phyloP scores from a whole-genome alignment of 805 yeast species.

The Ogataea sp. region DNA sequence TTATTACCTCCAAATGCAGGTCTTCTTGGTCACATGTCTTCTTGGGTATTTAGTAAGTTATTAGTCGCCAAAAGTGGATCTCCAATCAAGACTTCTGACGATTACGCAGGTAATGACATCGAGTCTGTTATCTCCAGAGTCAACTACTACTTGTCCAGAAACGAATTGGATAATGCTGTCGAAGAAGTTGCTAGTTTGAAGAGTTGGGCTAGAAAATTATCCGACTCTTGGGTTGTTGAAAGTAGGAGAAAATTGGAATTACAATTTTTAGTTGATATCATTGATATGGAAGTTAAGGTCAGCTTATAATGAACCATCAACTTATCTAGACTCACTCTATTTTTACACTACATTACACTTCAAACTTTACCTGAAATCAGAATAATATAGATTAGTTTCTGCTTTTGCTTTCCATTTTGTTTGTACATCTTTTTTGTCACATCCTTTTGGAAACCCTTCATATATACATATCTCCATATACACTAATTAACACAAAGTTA shows the following conservation, averaged over 20 bases:
- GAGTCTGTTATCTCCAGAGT: slow-evolving; percentile 88
- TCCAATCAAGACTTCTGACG: slow-evolving; percentile 31
- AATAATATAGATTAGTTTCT: too few species aligned
- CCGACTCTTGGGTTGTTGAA: slow-evolving; percentile 86
- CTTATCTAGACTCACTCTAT: too few species aligned
- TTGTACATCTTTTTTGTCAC: too few species aligned
- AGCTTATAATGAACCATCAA: slow-evolving; percentile 11
- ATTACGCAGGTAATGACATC: slow-evolving; percentile 58
- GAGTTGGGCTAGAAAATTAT: slow-evolving; percentile 89
- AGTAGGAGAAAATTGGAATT: slow-evolving; percentile 86
- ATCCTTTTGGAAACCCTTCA: too few species aligned
- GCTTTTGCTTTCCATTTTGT: too few species aligned
- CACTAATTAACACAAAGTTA: too few species aligned
- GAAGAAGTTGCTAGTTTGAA: slow-evolving; percentile 84
- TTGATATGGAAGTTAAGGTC: slow-evolving; percentile 57
- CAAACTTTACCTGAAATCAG: too few species aligned
- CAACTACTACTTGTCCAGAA: slow-evolving; percentile 61
- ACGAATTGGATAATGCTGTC: slow-evolving; percentile 80
- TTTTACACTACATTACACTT: too few species aligned
- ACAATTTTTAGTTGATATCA: slow-evolving; percentile 64
- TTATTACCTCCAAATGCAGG: slow-evolving; percentile 95
- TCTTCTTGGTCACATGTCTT: slow-evolving; percentile 81
- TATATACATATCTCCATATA: too few species aligned
- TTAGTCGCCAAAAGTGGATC: slow-evolving; percentile 73
- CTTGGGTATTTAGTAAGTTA: slow-evolving; percentile 66